Conservation (phyloP, 2,329 filamentous ascomycete species). For the Beauveria varroae region DNA sequence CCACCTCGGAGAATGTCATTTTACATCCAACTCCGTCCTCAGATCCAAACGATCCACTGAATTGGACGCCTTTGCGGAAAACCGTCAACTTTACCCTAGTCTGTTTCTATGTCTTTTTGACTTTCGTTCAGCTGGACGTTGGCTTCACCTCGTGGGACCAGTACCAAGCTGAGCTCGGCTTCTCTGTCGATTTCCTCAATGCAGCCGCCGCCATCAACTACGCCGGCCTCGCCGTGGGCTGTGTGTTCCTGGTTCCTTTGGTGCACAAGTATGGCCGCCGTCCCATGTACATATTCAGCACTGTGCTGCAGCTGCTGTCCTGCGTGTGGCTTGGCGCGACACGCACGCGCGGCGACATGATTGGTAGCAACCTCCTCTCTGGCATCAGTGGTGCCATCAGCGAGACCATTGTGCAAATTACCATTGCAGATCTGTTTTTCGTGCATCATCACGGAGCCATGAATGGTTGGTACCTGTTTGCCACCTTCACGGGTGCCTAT, state of each 20-base stretch:
- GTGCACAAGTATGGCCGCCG: slow-evolving; percentile 19
- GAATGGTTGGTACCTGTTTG: slow-evolving; percentile 38
- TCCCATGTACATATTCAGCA: slow-evolving; percentile 26
- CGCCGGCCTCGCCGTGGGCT: slow-evolving; percentile 16
- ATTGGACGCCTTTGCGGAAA: slow-evolving; percentile 43
- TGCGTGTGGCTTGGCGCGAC: slow-evolving; percentile 32
- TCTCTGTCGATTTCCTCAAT: slow-evolving; percentile 8
- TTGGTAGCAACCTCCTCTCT: slow-evolving; percentile 30
- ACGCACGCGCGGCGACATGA: slow-evolving; percentile 34
- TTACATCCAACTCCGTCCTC: slow-evolving; percentile 17
- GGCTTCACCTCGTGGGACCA: slow-evolving; percentile 9
- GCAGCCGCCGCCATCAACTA: slow-evolving; percentile 12
- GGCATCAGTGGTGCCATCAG: slow-evolving; percentile 31
- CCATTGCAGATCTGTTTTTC: slow-evolving; percentile 26
- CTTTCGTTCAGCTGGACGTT: slow-evolving; percentile 10
- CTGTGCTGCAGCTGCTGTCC: slow-evolving; percentile 27
- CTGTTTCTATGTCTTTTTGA: slow-evolving; percentile 32
- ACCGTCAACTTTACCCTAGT: slow-evolving; percentile 22
- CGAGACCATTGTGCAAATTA: slow-evolving; percentile 32
- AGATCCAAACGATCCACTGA: slow-evolving; percentile 50
- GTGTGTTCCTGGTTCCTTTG: slow-evolving; percentile 17
- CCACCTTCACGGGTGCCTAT: slow-evolving; percentile 22
- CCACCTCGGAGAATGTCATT: slow-evolving; percentile 9
- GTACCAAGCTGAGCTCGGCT: slow-evolving; percentile 2
- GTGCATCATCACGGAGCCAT: slow-evolving; percentile 29